These are phyloP conservation scores for Geotrichum restrictum DNA, from an alignment of 1,139 yeast species.

Conservation along the genomic window DNA sequence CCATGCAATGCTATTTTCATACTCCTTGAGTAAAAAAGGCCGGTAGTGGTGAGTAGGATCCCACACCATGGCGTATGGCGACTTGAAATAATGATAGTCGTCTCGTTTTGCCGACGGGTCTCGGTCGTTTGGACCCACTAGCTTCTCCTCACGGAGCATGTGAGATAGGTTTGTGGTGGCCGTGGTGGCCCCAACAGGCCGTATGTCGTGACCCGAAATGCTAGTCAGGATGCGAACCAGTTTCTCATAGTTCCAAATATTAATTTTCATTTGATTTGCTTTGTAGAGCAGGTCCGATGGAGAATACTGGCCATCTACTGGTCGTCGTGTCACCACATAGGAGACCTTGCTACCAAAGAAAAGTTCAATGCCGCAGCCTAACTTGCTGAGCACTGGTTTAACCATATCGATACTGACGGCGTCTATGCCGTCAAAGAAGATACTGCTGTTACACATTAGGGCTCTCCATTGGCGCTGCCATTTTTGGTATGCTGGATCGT, in stretches of 20 bases:
- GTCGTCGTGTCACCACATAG: conserved; percentile 33
- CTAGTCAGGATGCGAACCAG: conserved; percentile 74
- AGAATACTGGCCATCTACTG: conserved; percentile 39
- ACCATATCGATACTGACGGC: conserved; percentile 47
- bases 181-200: not conserved
- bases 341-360: conserved; percentile 6
- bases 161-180: conserved; percentile 47
- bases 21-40: conserved; percentile 81
- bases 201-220: conserved; percentile 48
- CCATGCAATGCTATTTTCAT: conserved; percentile 56
- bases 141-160: conserved; percentile 75
- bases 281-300: conserved; percentile 63
- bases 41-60: conserved; percentile 76
- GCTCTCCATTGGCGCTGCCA: conserved; percentile 85
- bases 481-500: conserved; percentile 24
- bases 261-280: conserved; percentile 56
- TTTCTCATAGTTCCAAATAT: conserved; percentile 87
- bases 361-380: conserved; percentile 32
- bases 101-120: conserved; percentile 83
- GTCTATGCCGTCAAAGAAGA: conserved; percentile 77
- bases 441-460: conserved; percentile 67
- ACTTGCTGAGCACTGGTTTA: conserved; percentile 39
- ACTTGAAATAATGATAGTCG: conserved; percentile 76
- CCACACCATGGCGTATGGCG: conserved; percentile 70
- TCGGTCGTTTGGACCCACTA: conserved; percentile 82